These are phyloP conservation scores for Phoma sp. DNA, from an alignment of 2,329 filamentous ascomycete genomes.

Conservation along the genomic window DNA sequence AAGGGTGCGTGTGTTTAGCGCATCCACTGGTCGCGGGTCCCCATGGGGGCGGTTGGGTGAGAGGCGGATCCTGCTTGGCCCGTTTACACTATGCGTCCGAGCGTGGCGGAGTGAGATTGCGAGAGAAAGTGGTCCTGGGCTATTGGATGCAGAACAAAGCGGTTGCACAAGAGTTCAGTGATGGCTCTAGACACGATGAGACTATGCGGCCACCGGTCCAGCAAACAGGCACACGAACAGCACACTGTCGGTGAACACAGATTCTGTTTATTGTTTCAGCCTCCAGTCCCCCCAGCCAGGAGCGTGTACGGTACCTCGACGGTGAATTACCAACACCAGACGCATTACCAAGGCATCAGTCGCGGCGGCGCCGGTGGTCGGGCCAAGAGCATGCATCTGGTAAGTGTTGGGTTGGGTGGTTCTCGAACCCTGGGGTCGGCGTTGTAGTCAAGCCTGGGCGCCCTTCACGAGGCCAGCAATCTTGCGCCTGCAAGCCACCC, in stretches of 20 bases:
- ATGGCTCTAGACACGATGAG: not conserved
- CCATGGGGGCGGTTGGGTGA: slow-evolving; percentile 48
- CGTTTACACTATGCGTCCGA: slow-evolving; percentile 28
- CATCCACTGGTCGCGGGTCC: slow-evolving; percentile 28
- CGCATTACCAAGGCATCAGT: slow-evolving; percentile 12
- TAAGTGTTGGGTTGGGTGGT: slow-evolving; percentile 31
- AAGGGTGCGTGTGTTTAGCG: slow-evolving; percentile 21
- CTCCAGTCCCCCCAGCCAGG: slow-evolving; percentile 12
- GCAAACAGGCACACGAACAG: not conserved
- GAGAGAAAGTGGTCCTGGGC: slow-evolving; percentile 13
- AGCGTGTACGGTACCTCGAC: slow-evolving; percentile 20
- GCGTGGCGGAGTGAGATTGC: slow-evolving; percentile 33
- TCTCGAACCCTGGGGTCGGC: slow-evolving; percentile 43
- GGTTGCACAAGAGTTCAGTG: slow-evolving; percentile 23
- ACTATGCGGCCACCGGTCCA: slow-evolving; percentile 1
- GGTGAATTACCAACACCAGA: slow-evolving; percentile 17
- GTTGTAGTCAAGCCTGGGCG: slow-evolving; percentile 35
- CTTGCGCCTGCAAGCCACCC: slow-evolving; percentile 40
- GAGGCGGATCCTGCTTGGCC: slow-evolving; percentile 40
- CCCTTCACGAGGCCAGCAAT: slow-evolving; percentile 29
- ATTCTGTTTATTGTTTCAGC: slow-evolving; percentile 29
- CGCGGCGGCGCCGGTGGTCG: slow-evolving; percentile 25
- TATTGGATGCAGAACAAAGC: slow-evolving; percentile 27
- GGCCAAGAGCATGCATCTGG: slow-evolving; percentile 43
- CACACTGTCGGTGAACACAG: not conserved